Evolutionary conservation across 331 rosid species (phyloP), one percentile per base, ranked within the genome.

Genomic region (Cydonia oblonga): DNA sequence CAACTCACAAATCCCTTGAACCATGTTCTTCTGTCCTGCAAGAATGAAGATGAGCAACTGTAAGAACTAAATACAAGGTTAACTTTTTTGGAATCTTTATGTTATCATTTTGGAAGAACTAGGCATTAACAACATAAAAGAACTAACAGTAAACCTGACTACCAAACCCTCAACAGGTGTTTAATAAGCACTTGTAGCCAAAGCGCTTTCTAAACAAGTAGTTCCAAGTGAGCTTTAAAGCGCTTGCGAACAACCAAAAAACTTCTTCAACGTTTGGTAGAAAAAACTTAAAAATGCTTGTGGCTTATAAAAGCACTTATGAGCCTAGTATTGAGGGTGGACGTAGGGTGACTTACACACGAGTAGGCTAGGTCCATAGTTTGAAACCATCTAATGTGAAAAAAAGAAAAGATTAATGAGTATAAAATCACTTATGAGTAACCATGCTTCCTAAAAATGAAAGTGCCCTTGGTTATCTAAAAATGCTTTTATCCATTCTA

Each of bases 1-100:
- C 69, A 73, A 93, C 98, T 89, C 80, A 93, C 98, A 73, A 89
- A 61, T 71, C 72, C 86, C 81, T 72, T 85, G 70, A 91, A 91
- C 97, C 99, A 88, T 77, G 73, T 90, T 74, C 89, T 82, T 81
- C 74, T 85, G 75, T 90, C 97, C 97, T 95, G 96, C 83, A 76
- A 85, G 67, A 79, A 84, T 59, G 79, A 56, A 74, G 77, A 71
- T 57, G 15, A 38, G 2, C 26, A 44, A 79, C 53, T 54, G 80
- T 87, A 65, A 89, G 91, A 78, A 65, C 75, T 52, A 63, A 68
- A 10, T 69, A 28, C 54, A 57, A 59, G 65, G 15, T 11, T 29
- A 42, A 44, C 51, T 18, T 4, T 32, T 51, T 20, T 14, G 35
- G 52, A 19, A 6, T 28, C 19, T 26, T 46, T 51, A 68, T 44